A percentile compares a stretch with the other conserved stretches of the same genome.
phyloP scores from a whole-genome alignment of 2,329 filamentous ascomycete species.

The Penicillium sp. region DNA sequence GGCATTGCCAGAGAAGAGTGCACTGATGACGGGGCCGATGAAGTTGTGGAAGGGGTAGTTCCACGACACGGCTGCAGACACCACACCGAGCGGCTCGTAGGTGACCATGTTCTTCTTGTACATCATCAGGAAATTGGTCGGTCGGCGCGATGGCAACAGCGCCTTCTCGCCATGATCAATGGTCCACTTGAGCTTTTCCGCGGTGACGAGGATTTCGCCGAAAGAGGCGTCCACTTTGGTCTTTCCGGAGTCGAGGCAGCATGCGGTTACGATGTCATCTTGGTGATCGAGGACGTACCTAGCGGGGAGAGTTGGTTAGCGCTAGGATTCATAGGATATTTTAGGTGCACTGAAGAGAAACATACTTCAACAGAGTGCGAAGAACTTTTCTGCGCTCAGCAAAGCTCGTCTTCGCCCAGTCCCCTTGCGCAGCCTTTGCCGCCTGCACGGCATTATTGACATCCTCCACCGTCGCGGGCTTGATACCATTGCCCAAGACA shows the following conservation, averaged over 20 bases:
- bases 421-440: slow-evolving; percentile 71
- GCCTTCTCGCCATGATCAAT: slow-evolving; percentile 86
- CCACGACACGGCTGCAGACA: slow-evolving; percentile 92
- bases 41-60: slow-evolving; percentile 98
- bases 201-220: slow-evolving; percentile 91
- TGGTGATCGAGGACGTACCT: slow-evolving; percentile 84
- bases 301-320: slow-evolving; percentile 3
- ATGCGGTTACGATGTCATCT: slow-evolving; percentile 78
- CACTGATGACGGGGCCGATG: slow-evolving; percentile 84
- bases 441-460: slow-evolving; percentile 78
- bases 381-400: slow-evolving; percentile 75
- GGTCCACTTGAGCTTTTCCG: slow-evolving; percentile 93
- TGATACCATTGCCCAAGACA: slow-evolving; percentile 66
- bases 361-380: slow-evolving; percentile 70
- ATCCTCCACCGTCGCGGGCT: slow-evolving; percentile 71
- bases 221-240: slow-evolving; percentile 92
- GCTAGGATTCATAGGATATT: background rate
- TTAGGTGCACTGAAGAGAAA: background rate
- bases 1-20: slow-evolving; percentile 87
- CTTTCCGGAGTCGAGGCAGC: slow-evolving; percentile 92
- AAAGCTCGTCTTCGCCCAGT: slow-evolving; percentile 80
- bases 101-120: slow-evolving; percentile 91
- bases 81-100: slow-evolving; percentile 91
- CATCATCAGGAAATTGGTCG: slow-evolving; percentile 89
- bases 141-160: slow-evolving; percentile 68